These are phyloP conservation scores for Daldinia sp. DNA, from an alignment of 2,329 filamentous ascomycete genomes.

Conservation along the genomic window DNA sequence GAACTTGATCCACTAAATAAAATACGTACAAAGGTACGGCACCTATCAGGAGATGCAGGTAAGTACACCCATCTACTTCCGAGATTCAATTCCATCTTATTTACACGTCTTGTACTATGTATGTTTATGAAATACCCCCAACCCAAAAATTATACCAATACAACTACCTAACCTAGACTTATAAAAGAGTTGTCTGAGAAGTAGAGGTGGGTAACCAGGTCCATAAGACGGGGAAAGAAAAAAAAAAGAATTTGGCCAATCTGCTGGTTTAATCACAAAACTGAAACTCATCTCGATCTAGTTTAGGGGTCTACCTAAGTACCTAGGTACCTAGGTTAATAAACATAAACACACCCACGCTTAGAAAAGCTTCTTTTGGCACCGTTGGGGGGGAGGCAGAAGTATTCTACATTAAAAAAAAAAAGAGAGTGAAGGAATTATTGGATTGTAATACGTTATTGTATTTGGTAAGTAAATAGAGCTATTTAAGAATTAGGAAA, in stretches of 20 bases:
- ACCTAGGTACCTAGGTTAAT: neutral
- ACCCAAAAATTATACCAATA: too few relatives aligned
- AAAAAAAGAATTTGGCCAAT: neutral
- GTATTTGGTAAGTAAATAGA: too few relatives aligned
- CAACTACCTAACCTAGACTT: neutral
- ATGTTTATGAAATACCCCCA: too few relatives aligned
- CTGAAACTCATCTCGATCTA: neutral
- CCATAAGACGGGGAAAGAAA: too few relatives aligned
- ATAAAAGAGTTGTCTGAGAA: neutral
- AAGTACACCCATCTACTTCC: neutral
- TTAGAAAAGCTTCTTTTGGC: constrained; percentile 13
- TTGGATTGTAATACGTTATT: too few relatives aligned
- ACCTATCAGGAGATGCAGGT: too few relatives aligned
- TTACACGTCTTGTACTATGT: neutral
- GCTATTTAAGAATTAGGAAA: too few relatives aligned
- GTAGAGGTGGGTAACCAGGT: too few relatives aligned
- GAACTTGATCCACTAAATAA: neutral
- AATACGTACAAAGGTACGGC: neutral
- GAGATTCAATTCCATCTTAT: neutral
- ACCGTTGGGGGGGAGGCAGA: neutral
- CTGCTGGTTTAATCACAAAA: neutral
- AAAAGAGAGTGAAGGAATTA: too few relatives aligned
- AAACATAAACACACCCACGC: constrained; percentile 8
- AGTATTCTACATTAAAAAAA: too few relatives aligned
- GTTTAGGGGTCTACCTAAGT: neutral